Evolutionary conservation across 352 stramenopile species (phyloP).

Genomic region (Pythium scleroteichum): DNA sequence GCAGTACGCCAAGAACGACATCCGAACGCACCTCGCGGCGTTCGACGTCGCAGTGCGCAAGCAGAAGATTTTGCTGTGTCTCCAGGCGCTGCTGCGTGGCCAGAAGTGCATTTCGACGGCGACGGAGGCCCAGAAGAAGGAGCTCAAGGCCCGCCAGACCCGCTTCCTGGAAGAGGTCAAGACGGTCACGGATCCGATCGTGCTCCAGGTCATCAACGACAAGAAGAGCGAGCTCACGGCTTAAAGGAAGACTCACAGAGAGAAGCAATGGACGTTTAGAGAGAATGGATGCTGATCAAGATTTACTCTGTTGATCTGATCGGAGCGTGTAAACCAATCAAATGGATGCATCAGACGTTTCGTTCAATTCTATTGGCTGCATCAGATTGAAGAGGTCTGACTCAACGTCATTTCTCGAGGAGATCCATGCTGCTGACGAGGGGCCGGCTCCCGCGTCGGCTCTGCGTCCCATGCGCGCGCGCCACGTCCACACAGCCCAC

Average conservation of each 20-base stretch:
- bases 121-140: slow-evolving; percentile 26
- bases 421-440: not conserved
- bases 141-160: slow-evolving; percentile 39
- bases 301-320: not conserved
- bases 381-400: slow-evolving; percentile 3
- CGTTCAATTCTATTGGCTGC: not conserved
- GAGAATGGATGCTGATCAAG: not conserved
- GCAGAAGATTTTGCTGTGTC: slow-evolving; percentile 71
- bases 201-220: slow-evolving; percentile 63
- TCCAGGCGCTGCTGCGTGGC: slow-evolving; percentile 73
- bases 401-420: not conserved
- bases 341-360: not conserved
- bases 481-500: not conserved
- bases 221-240: slow-evolving; percentile 60
- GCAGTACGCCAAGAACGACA: slow-evolving; percentile 51
- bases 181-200: slow-evolving; percentile 55
- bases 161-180: slow-evolving; percentile 55
- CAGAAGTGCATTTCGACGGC: slow-evolving; percentile 36
- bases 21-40: slow-evolving; percentile 68
- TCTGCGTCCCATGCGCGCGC: not conserved
- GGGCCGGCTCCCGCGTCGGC: not conserved
- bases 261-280: not conserved
- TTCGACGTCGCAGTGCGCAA: slow-evolving; percentile 81
- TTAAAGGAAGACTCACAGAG: slow-evolving; percentile 29
- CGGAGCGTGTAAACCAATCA: not conserved